Base-by-base conservation (phyloP, 495 filamentous ascomycete genomes). In the Pyronema domesticum region DNA sequence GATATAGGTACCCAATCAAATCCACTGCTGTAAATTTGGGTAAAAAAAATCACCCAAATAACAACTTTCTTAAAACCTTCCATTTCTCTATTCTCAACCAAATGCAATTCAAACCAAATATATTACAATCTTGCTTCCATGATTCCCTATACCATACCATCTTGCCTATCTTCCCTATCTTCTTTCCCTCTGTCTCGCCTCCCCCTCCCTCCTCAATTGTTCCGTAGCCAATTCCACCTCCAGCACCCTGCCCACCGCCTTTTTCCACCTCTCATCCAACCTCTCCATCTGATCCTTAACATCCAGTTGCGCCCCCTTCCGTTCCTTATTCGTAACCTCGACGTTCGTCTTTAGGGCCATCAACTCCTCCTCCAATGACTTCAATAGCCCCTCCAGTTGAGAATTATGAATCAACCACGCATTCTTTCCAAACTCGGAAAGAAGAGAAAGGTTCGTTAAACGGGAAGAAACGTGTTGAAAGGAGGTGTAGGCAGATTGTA, bases 401-500 rank as follows among this genome's bases (percentile, higher is more conserved):
- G 76, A 74, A 68, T 96, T 96, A 6, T 79, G 80, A 9, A 94
- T 73, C 53, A 96, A 70, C 89, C 89, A 95, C 10, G 84, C 82
- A 69, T 93, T 94, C 71, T 84, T 86, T 62, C 88, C 89, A 69
- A 79, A 79, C 56, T 74, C 73, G 60, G 89, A 85, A 8, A 95
- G 77, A 8, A 91, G 73, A 4, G 74, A 70, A 17, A 94, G 75
- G 63, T 93, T 83, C 30, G 78, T 71, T 23, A 77, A 73, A 3
- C 87, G 80, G 15, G 70, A 68, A 1, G 73, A 64, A 10, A 94
- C 71, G 68, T 94, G 85, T 0, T 75, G 72, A 46, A 76, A 76
- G 6, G 77, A 73, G 0, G 76, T 72, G 71, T 86, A 85, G 44
- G 85, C 76, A 42, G 60, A 54, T 15, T 44, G 63, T 51, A 59